Base-by-base conservation (phyloP, 257 asterid genomes). In the Lycium barbarum region DNA sequence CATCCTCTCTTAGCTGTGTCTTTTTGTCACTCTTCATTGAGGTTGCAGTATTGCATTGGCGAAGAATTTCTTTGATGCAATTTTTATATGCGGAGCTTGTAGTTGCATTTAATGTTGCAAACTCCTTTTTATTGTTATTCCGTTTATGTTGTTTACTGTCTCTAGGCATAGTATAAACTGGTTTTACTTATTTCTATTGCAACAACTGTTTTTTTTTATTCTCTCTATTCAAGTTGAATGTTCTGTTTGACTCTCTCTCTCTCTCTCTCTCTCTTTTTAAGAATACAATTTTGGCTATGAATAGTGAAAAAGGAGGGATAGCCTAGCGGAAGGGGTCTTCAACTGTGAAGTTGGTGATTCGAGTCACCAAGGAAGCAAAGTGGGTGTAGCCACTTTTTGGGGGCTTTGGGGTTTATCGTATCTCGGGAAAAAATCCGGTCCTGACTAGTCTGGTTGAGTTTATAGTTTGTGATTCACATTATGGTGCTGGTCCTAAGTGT, bases 11-110 rank as follows among this genome's bases (percentile, higher is more conserved):
- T 73, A 22, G 49, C 43, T 33, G 5, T 51, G 9, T 14, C 15
- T 57, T n/a, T 11, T 61, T 82, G 85, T 40, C 38, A 8, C n/a
- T 43, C 68, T 35, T 73, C 81, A 20, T 87, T 47, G 40, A 20
- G 65, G 33, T 49, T 38, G 20, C n/a, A 68, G 62, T 66, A 70
- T 68, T 87, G 62, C 79, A 14, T 79, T 35, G 57, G 17, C 0
- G n/a, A 55, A 11, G 51, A 79, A 33, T 58, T 51, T 15, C 15
- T 76, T 63, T 74, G 61, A 53, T 76, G 82, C 47, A 53, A 76
- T 76, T 76, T 76, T 51, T 63, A 53, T 26, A 51, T 53, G 5
- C 22, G 4, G 22, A 22, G 65, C 51, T 53, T 26, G 63, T 26
- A 7, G 55, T 57, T 59, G 54, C 63, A 40, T 85, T 35, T 81